A percentile compares a stretch with the other conserved stretches of the same genome.
Evolutionary conservation across 2,329 filamentous ascomycete species (phyloP).

Genomic region (Colletotrichum viniferum): DNA sequence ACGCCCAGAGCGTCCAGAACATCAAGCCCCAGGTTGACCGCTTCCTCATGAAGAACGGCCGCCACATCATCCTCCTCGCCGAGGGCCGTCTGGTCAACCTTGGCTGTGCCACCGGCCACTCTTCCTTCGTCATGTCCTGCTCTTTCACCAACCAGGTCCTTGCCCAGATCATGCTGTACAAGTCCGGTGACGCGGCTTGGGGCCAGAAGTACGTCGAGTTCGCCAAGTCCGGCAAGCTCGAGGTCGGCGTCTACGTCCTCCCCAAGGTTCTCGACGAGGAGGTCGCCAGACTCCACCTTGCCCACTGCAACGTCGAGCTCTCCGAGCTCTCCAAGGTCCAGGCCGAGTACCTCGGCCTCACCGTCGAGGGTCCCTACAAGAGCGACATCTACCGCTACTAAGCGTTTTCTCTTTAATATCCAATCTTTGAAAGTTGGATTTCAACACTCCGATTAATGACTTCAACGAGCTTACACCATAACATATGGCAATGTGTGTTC

Average conservation of each 20-base stretch:
- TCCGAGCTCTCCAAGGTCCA: conserved; percentile 84
- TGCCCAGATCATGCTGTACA: conserved; percentile 98
- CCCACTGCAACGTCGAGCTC: conserved; percentile 93
- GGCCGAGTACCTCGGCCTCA: conserved; percentile 92
- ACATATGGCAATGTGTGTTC: conserved; percentile 37
- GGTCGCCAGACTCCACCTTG: conserved; percentile 91
- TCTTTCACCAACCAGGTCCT: conserved; percentile 99
- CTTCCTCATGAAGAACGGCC: conserved; percentile 90
- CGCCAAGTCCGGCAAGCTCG: conserved; percentile 88
- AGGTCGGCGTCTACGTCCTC: conserved; percentile 91
- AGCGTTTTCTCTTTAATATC: conserved; percentile 38
- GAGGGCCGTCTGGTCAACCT: conserved; percentile 99
- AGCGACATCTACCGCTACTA: conserved; percentile 71
- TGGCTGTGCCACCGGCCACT: conserved; percentile 98
- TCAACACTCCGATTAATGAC: conserved; percentile 24
- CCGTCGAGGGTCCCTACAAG: conserved; percentile 93
- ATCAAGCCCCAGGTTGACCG: conserved; percentile 99
- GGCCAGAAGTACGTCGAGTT: conserved; percentile 96
- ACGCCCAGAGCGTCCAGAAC: conserved; percentile 91
- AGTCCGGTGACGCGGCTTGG: conserved; percentile 86
- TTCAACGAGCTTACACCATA: conserved; percentile 23
- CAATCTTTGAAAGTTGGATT: conserved; percentile 12
- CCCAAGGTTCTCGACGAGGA: conserved; percentile 99
- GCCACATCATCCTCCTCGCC: conserved; percentile 97
- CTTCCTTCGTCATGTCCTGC: conserved; percentile 99